A percentile compares a stretch with the other conserved stretches of the same genome.
Conservation (phyloP, 225 moss, liverwort and hornwort genomes). For the Marchantia polymorpha region DNA sequence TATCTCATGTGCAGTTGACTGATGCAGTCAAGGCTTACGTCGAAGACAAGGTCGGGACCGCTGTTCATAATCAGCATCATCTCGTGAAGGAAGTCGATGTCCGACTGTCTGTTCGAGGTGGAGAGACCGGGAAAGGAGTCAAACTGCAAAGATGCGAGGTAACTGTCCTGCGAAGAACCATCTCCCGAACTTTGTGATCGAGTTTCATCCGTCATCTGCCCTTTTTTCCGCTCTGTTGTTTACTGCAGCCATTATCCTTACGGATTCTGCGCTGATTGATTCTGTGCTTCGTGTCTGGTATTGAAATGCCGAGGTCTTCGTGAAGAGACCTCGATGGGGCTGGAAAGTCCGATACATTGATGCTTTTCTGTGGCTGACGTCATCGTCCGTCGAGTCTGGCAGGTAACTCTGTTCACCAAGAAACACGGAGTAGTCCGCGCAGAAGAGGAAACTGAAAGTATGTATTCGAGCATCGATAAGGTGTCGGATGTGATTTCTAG, state of each 20-base stretch:
- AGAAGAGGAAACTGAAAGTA: slow-evolving; percentile 77
- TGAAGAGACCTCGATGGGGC: no score
- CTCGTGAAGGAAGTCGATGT: slow-evolving; percentile 92
- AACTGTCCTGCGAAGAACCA: neutral
- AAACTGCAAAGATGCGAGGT: slow-evolving; percentile 91
- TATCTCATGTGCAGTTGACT: slow-evolving; percentile 55
- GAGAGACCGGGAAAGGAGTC: slow-evolving; percentile 67
- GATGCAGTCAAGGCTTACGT: slow-evolving; percentile 80
- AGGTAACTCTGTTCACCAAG: slow-evolving; percentile 87
- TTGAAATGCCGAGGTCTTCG: neutral
- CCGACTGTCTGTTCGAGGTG: slow-evolving; percentile 81
- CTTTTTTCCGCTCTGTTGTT: neutral
- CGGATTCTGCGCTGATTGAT: no score
- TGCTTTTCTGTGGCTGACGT: no score
- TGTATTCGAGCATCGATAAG: slow-evolving; percentile 84
- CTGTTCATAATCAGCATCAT: slow-evolving; percentile 74
- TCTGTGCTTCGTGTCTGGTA: neutral
- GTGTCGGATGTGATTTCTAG: slow-evolving; percentile 81
- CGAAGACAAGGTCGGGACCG: slow-evolving; percentile 89
- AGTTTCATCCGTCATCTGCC: neutral
- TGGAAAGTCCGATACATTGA: no score
- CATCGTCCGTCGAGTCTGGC: neutral
- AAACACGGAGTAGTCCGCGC: slow-evolving; percentile 85
- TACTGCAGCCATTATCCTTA: neutral
- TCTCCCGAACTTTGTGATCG: neutral